Percentiles rank a stretch among this genome's conserved stretches.
phyloP scores from a whole-genome alignment of 306 rosid genomes.

The Alnus glutinosa region DNA sequence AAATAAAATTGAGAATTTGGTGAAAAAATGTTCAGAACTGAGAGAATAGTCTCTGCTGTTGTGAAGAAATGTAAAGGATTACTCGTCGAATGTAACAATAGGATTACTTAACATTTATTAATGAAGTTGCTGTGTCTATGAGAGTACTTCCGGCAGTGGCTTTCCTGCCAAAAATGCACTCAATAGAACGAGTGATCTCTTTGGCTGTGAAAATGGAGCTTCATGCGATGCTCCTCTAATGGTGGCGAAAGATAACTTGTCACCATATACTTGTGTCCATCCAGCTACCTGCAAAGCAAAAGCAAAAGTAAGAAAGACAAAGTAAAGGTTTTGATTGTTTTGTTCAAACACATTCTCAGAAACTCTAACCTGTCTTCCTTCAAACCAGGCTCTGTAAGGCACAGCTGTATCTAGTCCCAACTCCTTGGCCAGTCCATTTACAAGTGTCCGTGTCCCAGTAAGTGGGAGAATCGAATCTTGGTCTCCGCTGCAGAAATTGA shows the following conservation, averaged over 20 bases:
- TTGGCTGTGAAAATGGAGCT: conserved; percentile 53
- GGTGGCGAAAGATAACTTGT: conserved; percentile 45
- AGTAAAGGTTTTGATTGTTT: no score
- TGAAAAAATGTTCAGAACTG: background rate
- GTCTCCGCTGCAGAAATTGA: conserved; percentile 24
- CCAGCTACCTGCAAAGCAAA: conserved; percentile 42
- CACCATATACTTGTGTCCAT: conserved; percentile 57
- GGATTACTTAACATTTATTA: background rate
- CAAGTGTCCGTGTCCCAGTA: conserved; percentile 40
- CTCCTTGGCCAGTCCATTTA: conserved; percentile 41
- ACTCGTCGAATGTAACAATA: background rate
- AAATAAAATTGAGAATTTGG: background rate
- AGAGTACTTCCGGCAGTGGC: conserved; percentile 36
- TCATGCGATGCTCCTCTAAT: conserved; percentile 59
- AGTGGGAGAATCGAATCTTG: conserved; percentile 46
- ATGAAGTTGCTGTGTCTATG: background rate
- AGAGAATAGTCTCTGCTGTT: background rate
- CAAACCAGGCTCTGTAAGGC: conserved; percentile 39
- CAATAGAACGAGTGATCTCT: conserved; percentile 42
- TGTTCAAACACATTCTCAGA: background rate
- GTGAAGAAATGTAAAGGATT: background rate
- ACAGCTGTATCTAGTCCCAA: conserved; percentile 24
- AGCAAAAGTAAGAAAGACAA: background rate
- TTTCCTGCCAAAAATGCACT: conserved; percentile 45
- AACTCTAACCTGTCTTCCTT: conserved; percentile 44